Evolutionary conservation across 2,329 filamentous ascomycete species (phyloP).

Genomic region (Penicillium sumatraense): DNA sequence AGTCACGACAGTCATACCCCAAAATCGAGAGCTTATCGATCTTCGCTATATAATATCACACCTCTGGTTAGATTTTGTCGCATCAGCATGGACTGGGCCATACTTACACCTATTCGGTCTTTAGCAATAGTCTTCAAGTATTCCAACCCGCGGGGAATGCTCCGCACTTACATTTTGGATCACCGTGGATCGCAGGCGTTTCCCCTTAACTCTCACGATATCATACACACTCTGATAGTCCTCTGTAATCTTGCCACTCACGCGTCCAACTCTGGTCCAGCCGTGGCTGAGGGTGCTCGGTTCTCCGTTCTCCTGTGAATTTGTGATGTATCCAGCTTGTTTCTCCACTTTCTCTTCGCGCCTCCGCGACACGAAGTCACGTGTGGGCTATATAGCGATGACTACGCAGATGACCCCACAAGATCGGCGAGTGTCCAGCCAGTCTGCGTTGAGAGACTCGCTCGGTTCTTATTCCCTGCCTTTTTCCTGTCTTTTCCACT

Average conservation of each 20-base stretch:
- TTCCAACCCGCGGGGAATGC: conserved; percentile 3
- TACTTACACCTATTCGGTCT: conserved; percentile 37
- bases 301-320: conserved; percentile 16
- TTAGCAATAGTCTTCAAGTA: conserved; percentile 21
- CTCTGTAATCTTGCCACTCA: not conserved
- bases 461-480: conserved; percentile 8
- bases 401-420: conserved; percentile 17
- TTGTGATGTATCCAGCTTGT: conserved; percentile 24
- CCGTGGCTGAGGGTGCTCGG: conserved; percentile 12
- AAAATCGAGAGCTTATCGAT: conserved; percentile 89
- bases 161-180: conserved; percentile 23
- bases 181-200: not conserved
- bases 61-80: conserved; percentile 4
- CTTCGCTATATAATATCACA: conserved; percentile 59
- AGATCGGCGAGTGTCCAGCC: conserved; percentile 18
- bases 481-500: too few relatives aligned
- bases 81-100: not conserved
- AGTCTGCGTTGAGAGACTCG: conserved; percentile 15
- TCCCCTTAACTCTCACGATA: too few relatives aligned
- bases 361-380: conserved; percentile 28
- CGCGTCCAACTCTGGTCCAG: conserved; percentile 1
- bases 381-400: conserved; percentile 9
- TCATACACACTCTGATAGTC: not conserved
- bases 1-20: conserved; percentile 55
- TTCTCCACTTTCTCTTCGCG: conserved; percentile 23